Base-by-base conservation (phyloP, 495 filamentous ascomycete genomes). In the Talaromyces adpressus region DNA sequence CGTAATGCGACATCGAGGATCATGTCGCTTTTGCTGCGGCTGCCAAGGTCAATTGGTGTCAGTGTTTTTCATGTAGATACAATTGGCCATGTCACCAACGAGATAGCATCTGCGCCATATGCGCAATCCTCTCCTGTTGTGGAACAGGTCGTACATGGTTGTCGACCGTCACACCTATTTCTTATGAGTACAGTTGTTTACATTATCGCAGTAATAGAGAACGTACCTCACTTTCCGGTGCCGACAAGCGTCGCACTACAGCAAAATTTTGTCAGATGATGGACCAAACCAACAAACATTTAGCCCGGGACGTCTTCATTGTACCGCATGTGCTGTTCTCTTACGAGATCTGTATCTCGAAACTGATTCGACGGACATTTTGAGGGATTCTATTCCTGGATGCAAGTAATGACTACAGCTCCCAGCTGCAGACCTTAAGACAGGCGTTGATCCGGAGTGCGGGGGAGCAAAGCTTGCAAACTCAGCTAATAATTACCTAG, bases 1-100 rank as follows among this genome's bases (percentile, higher is more conserved):
- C 66, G 58, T 39, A 67, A 57, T 23, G 54, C 66, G 18, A 63
- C 60, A 62, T 67, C 66, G 6, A 67, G 63, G 45, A 67, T 67
- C 30, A 67, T 41, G 53, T 67, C 66, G 30, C 62, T 65, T 29
- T 67, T 67, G 63, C 63, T 63, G 32, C 58, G 61, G 23, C 66
- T 67, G 47, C 20, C 16, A 57, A 56, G 25, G 8, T 29, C 29
- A 9, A 25, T 20, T 34, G 27, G 54, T 18, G 16, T 39, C 16
- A 16, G 36, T 22, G 3, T 20, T 34, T 30, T 18, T 30, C 20
- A 58, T 34, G n/a, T 6, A 20, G 56, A 12, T 34, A 12, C 36
- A 23, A 63, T 62, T 53, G 49, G 3, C 23, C 3, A 36, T 29
- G 52, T 22, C 9, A 63, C 66, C 11, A 6, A 65, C 66, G 64